These are phyloP conservation scores for Micromonas commoda DNA, from an alignment of 139 green algal genomes.

Conservation along the genomic window DNA sequence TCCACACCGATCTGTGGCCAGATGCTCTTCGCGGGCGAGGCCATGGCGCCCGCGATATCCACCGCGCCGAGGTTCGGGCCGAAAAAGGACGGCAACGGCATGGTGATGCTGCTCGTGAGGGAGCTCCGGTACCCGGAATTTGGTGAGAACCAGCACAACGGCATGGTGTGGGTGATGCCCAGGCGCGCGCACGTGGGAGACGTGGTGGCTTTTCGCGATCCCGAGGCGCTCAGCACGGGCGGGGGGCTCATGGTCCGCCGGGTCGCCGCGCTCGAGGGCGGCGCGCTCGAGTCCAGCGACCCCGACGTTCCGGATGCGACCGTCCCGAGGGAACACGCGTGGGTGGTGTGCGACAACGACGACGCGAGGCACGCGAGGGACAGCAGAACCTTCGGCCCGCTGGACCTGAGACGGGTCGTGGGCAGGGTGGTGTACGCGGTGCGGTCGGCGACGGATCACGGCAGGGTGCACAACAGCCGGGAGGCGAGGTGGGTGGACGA, in stretches of 20 bases:
- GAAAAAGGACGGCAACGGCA: background rate
- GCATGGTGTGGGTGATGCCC: too few relatives aligned
- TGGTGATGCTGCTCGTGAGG: background rate
- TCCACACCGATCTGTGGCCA: background rate
- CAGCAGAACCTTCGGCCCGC: background rate
- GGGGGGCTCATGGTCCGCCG: background rate
- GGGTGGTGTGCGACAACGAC: background rate
- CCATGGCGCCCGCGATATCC: background rate
- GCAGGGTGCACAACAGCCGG: background rate
- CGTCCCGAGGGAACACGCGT: background rate
- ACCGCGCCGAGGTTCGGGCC: background rate
- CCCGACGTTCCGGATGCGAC: background rate
- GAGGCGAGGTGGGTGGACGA: background rate
- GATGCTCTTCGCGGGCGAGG: background rate
- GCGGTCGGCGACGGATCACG: background rate
- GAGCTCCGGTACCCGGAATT: background rate
- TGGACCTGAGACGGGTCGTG: background rate
- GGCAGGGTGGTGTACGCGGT: background rate
- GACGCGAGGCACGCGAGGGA: background rate
- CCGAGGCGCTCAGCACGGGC: background rate
- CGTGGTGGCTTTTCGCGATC: background rate
- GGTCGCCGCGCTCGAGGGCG: background rate
- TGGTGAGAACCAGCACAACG: background rate
- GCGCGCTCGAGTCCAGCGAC: background rate
- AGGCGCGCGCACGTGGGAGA: conserved; percentile 13